Evolutionary conservation across 192 early-diverging fungal genomes (phyloP), one percentile per base, ranked within the genome.

Genomic region (Piromyces finnis): DNA sequence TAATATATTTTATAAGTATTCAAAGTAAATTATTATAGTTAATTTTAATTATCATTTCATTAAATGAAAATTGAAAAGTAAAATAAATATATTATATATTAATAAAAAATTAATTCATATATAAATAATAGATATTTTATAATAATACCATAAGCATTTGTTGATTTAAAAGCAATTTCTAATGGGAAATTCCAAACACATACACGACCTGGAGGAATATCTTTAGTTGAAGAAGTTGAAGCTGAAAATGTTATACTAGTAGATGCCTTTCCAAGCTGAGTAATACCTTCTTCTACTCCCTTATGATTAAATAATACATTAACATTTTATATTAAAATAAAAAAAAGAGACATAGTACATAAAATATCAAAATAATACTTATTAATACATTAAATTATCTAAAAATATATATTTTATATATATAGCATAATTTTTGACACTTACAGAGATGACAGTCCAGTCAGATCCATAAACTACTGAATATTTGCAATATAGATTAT

Each of bases 401-500:
- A n/a, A n/a, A n/a, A n/a, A n/a, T n/a, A n/a, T n/a, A 51, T 37
- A 51, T n/a, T 26, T 26, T 32, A 29, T 59, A 35, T 26, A 77
- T 13, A 78, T 28, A 28, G n/a, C 5, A 18, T 30, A 18, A 39
- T 29, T 12, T 9, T 28, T 29, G 30, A 22, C 26, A 78, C 81
- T 18, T 83, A 88, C 87, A 39, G 84, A 79, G 2, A 89, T 30
- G 26, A 89, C 82, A 11, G 79, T 80, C 89, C 89, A 90, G 78
- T 90, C 89, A 14, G 86, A 88, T 5, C 89, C 89, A 81, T 88
- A 81, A n/a, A 84, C 77, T 78, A 90, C 86, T 29, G 86, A 86
- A 85, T 89, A 88, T 83, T 90, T 90, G 84, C 88, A 89, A 79
- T 90, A 90, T 29, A 90, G 78, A 82, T 90, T 87, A 82, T 90